phyloP scores from a whole-genome alignment of 139 green algal species.

The Chlamydomonas sp. region DNA sequence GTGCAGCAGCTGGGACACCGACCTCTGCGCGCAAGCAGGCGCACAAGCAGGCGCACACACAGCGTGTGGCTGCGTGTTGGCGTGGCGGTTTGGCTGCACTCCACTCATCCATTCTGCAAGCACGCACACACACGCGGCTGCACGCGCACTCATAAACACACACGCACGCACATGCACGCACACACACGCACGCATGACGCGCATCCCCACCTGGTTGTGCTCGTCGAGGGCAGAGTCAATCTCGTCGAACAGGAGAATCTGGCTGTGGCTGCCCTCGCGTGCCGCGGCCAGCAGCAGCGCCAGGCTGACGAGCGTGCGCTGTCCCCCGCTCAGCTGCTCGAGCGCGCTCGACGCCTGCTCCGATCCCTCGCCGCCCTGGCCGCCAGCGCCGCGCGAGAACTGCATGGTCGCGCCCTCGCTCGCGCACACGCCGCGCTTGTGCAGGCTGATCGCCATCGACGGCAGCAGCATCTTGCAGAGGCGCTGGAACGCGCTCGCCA shows the following conservation, averaged over 20 bases:
- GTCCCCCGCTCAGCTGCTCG: slow-evolving; percentile 5
- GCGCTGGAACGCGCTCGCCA: not conserved
- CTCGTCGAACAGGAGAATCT: slow-evolving; percentile 4
- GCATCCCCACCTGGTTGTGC: slow-evolving; percentile 11
- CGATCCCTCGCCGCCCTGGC: not conserved
- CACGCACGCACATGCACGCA: no score
- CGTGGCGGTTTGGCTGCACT: no score
- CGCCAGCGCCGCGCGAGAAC: not conserved
- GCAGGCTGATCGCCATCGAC: not conserved
- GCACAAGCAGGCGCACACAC: not conserved
- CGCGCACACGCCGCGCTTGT: not conserved
- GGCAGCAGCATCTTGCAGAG: slow-evolving; percentile 7
- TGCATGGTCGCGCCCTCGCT: not conserved
- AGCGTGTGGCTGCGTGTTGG: no score
- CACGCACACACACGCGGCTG: not conserved
- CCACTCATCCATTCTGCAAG: no score
- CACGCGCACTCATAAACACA: no score
- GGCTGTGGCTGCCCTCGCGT: slow-evolving; percentile 1
- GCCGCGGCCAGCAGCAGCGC: slow-evolving; percentile 5
- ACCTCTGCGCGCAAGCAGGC: not conserved
- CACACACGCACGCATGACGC: no score
- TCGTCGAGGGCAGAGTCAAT: slow-evolving; percentile 9
- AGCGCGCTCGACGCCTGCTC: not conserved
- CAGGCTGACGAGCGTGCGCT: slow-evolving; percentile 4
- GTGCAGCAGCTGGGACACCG: not conserved